These are phyloP conservation scores for Fraxinus nigra DNA, from an alignment of 305 asterid genomes.

Conservation along the genomic window DNA sequence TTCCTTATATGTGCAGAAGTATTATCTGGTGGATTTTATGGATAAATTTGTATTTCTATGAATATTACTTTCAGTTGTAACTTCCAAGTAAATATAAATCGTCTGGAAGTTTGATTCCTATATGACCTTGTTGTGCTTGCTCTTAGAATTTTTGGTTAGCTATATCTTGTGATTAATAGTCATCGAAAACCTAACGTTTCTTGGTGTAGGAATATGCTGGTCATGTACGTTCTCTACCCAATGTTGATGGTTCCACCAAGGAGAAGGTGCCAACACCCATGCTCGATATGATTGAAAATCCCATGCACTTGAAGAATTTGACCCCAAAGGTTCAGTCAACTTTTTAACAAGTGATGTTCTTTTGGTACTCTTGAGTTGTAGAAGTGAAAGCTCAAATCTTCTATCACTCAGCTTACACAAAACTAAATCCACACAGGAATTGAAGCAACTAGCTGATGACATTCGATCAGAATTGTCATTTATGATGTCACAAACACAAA, in stretches of 20 bases:
- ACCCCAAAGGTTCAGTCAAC: conserved; percentile 54
- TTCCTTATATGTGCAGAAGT: background rate
- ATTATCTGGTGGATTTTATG: background rate
- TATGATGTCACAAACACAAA: conserved; percentile 39
- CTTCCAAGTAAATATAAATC: background rate
- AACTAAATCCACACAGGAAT: conserved; percentile 53
- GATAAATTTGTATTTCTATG: background rate
- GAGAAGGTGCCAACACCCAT: conserved; percentile 61
- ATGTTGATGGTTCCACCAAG: conserved; percentile 31
- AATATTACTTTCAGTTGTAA: background rate
- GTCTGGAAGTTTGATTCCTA: background rate
- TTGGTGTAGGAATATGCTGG: conserved; percentile 45
- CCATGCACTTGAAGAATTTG: conserved; percentile 60
- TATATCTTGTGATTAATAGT: background rate
- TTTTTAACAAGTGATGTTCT: background rate
- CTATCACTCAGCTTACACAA: conserved; percentile 24
- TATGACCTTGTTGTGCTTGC: background rate
- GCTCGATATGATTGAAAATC: conserved; percentile 73
- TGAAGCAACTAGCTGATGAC: conserved; percentile 74
- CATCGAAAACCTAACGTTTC: conserved; percentile 19
- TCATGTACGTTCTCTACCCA: conserved; percentile 36
- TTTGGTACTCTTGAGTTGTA: background rate
- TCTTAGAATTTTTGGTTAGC: background rate
- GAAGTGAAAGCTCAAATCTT: conserved; percentile 5
- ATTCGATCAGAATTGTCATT: conserved; percentile 63